Conservation (phyloP, 2,329 filamentous ascomycete genomes). For the Talaromyces sp. region DNA sequence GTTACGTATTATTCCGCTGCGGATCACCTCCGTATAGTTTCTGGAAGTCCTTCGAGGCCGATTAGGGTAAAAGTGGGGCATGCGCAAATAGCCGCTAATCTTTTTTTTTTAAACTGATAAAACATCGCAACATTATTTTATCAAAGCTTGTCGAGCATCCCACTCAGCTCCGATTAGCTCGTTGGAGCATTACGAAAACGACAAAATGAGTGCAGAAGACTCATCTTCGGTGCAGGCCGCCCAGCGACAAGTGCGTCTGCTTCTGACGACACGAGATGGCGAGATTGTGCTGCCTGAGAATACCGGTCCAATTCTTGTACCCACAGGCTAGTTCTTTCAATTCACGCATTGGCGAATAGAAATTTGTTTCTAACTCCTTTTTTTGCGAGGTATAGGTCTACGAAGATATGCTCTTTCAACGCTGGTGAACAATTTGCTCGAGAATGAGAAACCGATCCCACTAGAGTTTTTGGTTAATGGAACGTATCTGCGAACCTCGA, state of each 20-base stretch:
- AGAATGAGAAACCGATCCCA: constrained; percentile 47
- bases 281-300: constrained; percentile 51
- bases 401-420: constrained; percentile 57
- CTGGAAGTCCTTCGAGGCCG: not conserved
- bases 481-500: constrained; percentile 78
- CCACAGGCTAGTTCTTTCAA: constrained; percentile 41
- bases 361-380: constrained; percentile 1
- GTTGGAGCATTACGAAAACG: not conserved
- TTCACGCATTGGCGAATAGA: not conserved
- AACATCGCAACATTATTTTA: not conserved
- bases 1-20: not conserved
- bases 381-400: constrained; percentile 35
- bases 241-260: constrained; percentile 49
- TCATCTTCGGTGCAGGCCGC: constrained; percentile 18
- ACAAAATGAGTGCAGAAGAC: constrained; percentile 14
- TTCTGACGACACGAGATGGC: constrained; percentile 48
- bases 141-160: not conserved
- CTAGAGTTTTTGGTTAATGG: constrained; percentile 95
- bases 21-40: not conserved
- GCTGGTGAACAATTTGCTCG: constrained; percentile 57
- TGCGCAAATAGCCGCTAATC: not conserved
- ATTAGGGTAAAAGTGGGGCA: not conserved
- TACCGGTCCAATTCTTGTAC: constrained; percentile 52
- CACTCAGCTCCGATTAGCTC: not conserved
- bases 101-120: not conserved